phyloP scores from a whole-genome alignment of 106 monocot genomes.

The Acanthochlamys bracteata region DNA sequence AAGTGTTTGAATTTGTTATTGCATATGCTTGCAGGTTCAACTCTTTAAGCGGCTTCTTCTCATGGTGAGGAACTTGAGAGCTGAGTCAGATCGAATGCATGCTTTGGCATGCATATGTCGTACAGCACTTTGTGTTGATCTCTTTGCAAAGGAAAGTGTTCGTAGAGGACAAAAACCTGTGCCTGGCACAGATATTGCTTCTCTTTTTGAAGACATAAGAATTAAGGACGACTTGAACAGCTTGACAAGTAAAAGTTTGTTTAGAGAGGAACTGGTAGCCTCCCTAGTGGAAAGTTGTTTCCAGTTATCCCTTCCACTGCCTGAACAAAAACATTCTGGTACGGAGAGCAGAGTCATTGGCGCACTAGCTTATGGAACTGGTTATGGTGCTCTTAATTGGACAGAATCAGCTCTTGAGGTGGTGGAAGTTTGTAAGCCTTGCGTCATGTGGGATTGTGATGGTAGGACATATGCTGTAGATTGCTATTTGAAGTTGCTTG shows the following conservation, averaged over 20 bases:
- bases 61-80: slow-evolving; percentile 94
- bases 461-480: slow-evolving; percentile 95
- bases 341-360: slow-evolving; percentile 99
- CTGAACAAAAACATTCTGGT: slow-evolving; percentile 86
- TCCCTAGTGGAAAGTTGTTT: slow-evolving; percentile 99
- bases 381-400: slow-evolving; percentile 97
- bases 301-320: slow-evolving; percentile 89
- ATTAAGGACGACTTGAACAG: slow-evolving; percentile 91
- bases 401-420: slow-evolving; percentile 93
- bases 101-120: slow-evolving; percentile 97
- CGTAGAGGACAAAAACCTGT: slow-evolving; percentile 95
- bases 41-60: slow-evolving; percentile 90
- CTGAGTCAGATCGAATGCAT: slow-evolving; percentile 99
- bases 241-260: slow-evolving; percentile 83
- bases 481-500: slow-evolving; percentile 95
- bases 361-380: slow-evolving; percentile 96
- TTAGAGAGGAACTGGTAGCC: slow-evolving; percentile 94
- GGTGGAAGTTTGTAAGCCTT: slow-evolving; percentile 92
- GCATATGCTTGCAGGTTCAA: slow-evolving; percentile 51
- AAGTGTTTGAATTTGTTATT: too few species aligned
- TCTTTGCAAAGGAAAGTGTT: slow-evolving; percentile 99
- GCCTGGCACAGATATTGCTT: slow-evolving; percentile 92
- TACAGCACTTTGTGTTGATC: slow-evolving; percentile 97
- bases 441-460: slow-evolving; percentile 97
- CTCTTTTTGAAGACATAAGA: slow-evolving; percentile 88